Base-by-base conservation (phyloP, 805 yeast genomes). In the Saccharomycopsis selenospora region DNA sequence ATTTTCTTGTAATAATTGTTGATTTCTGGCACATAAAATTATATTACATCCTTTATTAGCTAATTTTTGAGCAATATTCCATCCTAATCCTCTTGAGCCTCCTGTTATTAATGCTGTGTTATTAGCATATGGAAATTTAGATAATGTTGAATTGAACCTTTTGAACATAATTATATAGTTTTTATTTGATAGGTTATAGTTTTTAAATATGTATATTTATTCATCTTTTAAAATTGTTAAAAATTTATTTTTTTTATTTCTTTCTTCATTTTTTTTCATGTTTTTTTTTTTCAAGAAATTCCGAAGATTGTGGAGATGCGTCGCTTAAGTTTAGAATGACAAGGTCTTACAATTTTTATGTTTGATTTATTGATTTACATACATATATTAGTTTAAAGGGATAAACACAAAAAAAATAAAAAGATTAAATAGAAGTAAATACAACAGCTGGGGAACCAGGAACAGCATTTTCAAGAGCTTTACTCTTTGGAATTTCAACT, bases 361-460 rank as follows among this genome's bases (percentile, higher is more conserved):
- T n/a, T n/a, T n/a, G n/a, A n/a, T n/a, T n/a, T n/a, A n/a, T n/a
- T n/a, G n/a, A n/a, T n/a, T n/a, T n/a, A n/a, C n/a, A n/a, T n/a
- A n/a, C n/a, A n/a, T n/a, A n/a, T n/a, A n/a, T n/a, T n/a, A n/a
- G n/a, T n/a, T n/a, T n/a, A n/a, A n/a, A n/a, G n/a, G n/a, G n/a
- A n/a, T n/a, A n/a, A n/a, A n/a, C n/a, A n/a, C n/a, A n/a, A n/a
- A n/a, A n/a, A n/a, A n/a, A n/a, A n/a, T n/a, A n/a, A n/a, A n/a
- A n/a, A n/a, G n/a, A n/a, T n/a, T 69, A 75, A 42, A 82, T 61
- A 66, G 90, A 90, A 57, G 70, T 77, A 55, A 91, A 73, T 54
- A 80, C 66, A 60, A 91, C 79, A 60, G 95, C 97, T 33, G 99
- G 98, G 57, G 77, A 76, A 53, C 98, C 98, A 43, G 99, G 99